Conservation (phyloP, 495 filamentous ascomycete genomes). For the Hypoxylon perforatum region DNA sequence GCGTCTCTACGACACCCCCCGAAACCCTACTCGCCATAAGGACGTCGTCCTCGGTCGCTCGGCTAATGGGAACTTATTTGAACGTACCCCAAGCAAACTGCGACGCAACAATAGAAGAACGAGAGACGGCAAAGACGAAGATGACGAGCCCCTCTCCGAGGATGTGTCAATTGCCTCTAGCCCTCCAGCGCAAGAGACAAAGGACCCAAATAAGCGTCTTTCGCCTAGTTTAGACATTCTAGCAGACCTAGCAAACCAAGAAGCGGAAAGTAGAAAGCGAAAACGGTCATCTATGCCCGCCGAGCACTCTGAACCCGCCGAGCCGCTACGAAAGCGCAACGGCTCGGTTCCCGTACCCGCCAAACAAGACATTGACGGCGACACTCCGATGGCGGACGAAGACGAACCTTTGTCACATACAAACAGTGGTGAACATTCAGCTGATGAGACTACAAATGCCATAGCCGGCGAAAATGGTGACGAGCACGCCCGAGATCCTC, state of each 20-base stretch:
- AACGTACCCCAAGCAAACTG: constrained; percentile 76
- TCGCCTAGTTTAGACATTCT: constrained; percentile 41
- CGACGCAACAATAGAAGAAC: constrained; percentile 52
- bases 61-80: constrained; percentile 54
- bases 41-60: constrained; percentile 68
- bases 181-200: constrained; percentile 40
- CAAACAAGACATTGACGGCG: constrained; percentile 48
- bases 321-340: constrained; percentile 68
- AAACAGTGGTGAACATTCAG: constrained; percentile 54
- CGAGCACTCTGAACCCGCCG: constrained; percentile 59
- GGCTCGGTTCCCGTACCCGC: constrained; percentile 55
- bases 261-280: constrained; percentile 62
- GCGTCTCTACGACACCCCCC: constrained; percentile 90
- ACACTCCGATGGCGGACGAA: constrained; percentile 56
- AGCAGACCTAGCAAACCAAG: constrained; percentile 42
- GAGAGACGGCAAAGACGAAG: constrained; percentile 50
- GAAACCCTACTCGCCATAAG: constrained; percentile 69
- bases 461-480: constrained; percentile 40
- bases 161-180: constrained; percentile 51
- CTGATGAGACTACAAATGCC: constrained; percentile 50
- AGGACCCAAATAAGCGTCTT: constrained; percentile 32
- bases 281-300: constrained; percentile 58
- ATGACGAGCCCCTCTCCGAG: constrained; percentile 56
- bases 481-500: constrained; percentile 37
- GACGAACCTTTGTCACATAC: constrained; percentile 53